Base-by-base conservation (phyloP, 2,329 filamentous ascomycete species). In the Fusarium coicis region DNA sequence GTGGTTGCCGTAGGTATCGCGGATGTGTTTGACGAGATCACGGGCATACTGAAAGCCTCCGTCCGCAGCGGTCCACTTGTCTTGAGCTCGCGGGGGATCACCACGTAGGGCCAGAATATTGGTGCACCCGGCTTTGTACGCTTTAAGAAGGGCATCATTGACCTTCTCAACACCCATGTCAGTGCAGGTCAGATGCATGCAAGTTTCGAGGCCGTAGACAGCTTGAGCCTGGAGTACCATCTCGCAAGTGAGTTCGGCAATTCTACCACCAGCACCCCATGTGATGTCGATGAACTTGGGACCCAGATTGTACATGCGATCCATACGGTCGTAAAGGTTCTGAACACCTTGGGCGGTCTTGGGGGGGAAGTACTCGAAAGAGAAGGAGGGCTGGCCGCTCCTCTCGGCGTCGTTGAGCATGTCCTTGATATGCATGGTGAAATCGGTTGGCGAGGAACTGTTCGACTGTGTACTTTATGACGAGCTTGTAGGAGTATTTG, bases 321-420 rank as follows among this genome's bases (percentile, higher is more conserved):
- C 96, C 93, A 99, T 98, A 77, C 96, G 94, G 78, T 99, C 96
- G 87, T 99, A 99, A 66, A 99, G 91, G 83, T 99, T 99, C 85
- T 99, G 96, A 18, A 99, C 96, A 88, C 96, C 96, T 85, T 96
- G 94, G 16, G 94, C 93, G 12, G 96, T 99, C 87, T 99, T 99
- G 43, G 96, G 96, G 57, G 96, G 96, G 85, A 99, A 99, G 88
- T 97, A 99, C 84, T 99, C 96, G 86, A 99, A 99, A 68, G 96
- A 99, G 87, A 98, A 98, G 80, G 95, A 96, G 65, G 95, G 93
- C 79, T 93, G 90, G 81, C 91, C 91, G 79, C 92, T 90, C 85
- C 89, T 89, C 84, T 95, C 91, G 83, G 95, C 92, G 78, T 96
- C 93, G 77, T 90, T 87, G 79, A 99, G 89, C 88, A 98, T 98